Base-by-base conservation (phyloP, 768 basidiomycete species). In the Suillus occidentalis region DNA sequence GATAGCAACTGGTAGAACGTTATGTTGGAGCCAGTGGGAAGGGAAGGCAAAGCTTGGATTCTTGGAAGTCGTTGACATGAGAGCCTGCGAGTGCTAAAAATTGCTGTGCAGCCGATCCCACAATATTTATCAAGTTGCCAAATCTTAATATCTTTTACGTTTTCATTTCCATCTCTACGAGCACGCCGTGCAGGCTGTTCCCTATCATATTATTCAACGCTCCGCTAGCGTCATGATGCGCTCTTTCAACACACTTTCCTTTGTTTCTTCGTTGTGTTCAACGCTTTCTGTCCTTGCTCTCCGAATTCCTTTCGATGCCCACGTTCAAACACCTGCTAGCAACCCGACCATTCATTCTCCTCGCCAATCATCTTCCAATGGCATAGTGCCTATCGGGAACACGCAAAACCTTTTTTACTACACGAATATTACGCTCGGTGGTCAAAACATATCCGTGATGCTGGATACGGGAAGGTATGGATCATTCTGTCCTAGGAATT, bases 381-480 rank as follows among this genome's bases (percentile, higher is more conserved):
- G 61, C 42, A 73, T 78, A 40, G 68, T 88, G 5, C 79, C 85
- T 18, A 76, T 92, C 34, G 77, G 77, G 31, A 89, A 92, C 76
- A 87, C 84, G 0, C 86, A 85, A 68, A 92, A 93, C 78, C 81
- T 87, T 0, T 86, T 91, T 70, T 93, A 93, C 72, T 85, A 89
- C 59, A 80, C 84, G 47, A 91, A 90, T 70, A 82, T 93, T 67
- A 89, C 88, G 18, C 76, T 93, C 50, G 88, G 85, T 18, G 89
- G 89, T 20, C 76, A 76, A 25, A 70, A 77, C 5, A 77, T 89
- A 67, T 80, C 82, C 28, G 88, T 92, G 60, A 78, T 91, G 69
- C 75, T 93, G 61, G 91, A 93, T 72, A 92, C 90, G 8, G 91
- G 91, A 77, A 92, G 91, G 90, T 88, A 66, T 36, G 34, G 1